Base-by-base conservation (phyloP, 2,329 filamentous ascomycete genomes). In the Nigrospora oryzae region DNA sequence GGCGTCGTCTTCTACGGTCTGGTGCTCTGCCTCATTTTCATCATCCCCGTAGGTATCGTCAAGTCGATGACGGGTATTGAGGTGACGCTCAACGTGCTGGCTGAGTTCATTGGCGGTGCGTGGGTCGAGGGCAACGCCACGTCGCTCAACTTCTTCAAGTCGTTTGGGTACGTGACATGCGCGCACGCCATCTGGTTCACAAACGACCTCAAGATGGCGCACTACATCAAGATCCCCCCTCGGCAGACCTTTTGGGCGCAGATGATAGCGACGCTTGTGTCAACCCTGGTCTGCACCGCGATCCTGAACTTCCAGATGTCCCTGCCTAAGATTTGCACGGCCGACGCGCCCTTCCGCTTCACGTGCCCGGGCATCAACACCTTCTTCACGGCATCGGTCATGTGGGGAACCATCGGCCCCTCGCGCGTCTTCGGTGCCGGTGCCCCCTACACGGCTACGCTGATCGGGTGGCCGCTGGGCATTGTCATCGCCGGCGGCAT, bases 141-240 rank as follows among this genome's bases (percentile, higher is more conserved):
- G 43, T 70, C 69, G 42, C 75, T 75, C 69, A 75, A 74, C 60
- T 74, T 68, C 52, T 75, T 77, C 66, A 76, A 75, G 62, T 69
- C 67, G 0, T 74, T 72, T 49, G 59, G 59, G 2, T 62, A 62
- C 48, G 61, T 60, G 33, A 55, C 59, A 6, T 53, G 58, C 44
- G 53, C 56, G 5, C 57, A 59, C 38, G 53, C 55, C 11, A 56
- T 61, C 53, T 56, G 59, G 44, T 62, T 62, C 43, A 56, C 59
- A 1, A 54, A 59, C 32, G 59, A 62, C 35, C 43, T 62, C 36
- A 62, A 62, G 41, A 47, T 62, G 10, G 59, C 58, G 2, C 59
- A 62, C 40, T 62, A 62, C 38, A 62, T 53, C 53, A 55, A 60
- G 53, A 60, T 62, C 8, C 59, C 59, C 1, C 59, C 58, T 0